Evolutionary conservation across 2,329 filamentous ascomycete species (phyloP), one percentile per base, ranked within the genome.

Genomic region (Paecilomyces fulvus): DNA sequence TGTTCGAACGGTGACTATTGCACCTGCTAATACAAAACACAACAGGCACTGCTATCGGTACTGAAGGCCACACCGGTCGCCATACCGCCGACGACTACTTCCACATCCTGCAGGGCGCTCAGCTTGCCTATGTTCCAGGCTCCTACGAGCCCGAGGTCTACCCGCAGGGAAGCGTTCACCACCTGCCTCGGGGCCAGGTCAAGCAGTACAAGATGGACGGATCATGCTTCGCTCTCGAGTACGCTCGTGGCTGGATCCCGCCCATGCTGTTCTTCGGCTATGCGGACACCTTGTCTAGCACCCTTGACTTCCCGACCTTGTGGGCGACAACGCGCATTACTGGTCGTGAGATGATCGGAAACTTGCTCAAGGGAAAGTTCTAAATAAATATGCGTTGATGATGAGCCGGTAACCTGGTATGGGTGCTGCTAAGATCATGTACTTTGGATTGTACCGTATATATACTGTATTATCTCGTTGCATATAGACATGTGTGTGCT

Each of bases 51-150:
- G 64, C 71, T 30, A 70, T 73, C 55, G 90, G 90, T 65, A 95
- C 91, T 11, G 90, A 95, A 75, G 91, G 91, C 59, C 90, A 95
- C 79, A 84, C 84, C 1, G 91, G 91, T 61, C 88, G 90, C 53
- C 91, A 95, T 80, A 92, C 90, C 11, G 90, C 90, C 14, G 89
- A 95, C 75, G 91, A 96, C 79, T 96, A 94, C 80, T 96, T 96
- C 80, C 84, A 92, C 79, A 95, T 96, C 79, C 80, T 96, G 30
- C 65, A 69, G 46, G 71, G 71, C 55, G 71, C 71, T 25, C 70
- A 73, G 59, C 63, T 73, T 28, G 70, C 71, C 59, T 73, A 70
- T 61, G 64, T 68, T 3, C 71, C 71, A n/a, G 71, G 71, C 46
- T 56, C 61, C 51, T 73, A 65, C 65, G 70, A 72, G 57, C 63